Base-by-base conservation (phyloP, 148 eudicot species). In the Vaccinium corymbosum region DNA sequence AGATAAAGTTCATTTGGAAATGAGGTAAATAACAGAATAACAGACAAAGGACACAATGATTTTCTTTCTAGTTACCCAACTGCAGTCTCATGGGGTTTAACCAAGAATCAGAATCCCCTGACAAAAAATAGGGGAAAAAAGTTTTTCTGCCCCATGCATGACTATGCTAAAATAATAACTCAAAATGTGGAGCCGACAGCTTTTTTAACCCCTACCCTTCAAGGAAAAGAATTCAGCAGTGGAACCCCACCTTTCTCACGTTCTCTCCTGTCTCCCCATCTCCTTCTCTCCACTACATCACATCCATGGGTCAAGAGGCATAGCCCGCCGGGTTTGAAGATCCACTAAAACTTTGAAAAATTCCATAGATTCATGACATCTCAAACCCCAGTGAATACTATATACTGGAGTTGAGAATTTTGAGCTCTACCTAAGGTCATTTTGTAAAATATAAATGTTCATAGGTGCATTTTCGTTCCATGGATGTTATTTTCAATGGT, bases 21-120 rank as follows among this genome's bases (percentile, higher is more conserved):
- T 32, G 19, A 80, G 70, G 51, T 19, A 20, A 80, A 2, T 56
- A 64, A 64, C 9, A 61, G 27, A 61, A 9, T 16, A 76, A 13
- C 57, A 51, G 3, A 25, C 46, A 35, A 46, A 5, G 15, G 51
- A 32, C 57, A 35, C 17, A 20, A 48, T 50, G 55, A 13, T 77
- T 50, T 76, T 15, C 17, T 12, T 76, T 76, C 57, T 76, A 49
- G 57, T 76, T 50, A 50, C 35, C 57, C 57, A 77, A 77, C 79
- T 3, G 7, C 48, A 19, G 16, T 61, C 72, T 61, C 59, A 56
- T 55, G 8, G 20, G 81, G 25, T 49, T 53, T n/a, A 55, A 80
- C 27, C 68, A 35, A 80, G 19, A 32, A 35, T 77, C 9, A 35
- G 6, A 29, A 57, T 57, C 29, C 82, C 35, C 25, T 76, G 3